These are phyloP conservation scores for Saccharata proteae DNA, from an alignment of 2,329 filamentous ascomycete genomes.

Conservation along the genomic window DNA sequence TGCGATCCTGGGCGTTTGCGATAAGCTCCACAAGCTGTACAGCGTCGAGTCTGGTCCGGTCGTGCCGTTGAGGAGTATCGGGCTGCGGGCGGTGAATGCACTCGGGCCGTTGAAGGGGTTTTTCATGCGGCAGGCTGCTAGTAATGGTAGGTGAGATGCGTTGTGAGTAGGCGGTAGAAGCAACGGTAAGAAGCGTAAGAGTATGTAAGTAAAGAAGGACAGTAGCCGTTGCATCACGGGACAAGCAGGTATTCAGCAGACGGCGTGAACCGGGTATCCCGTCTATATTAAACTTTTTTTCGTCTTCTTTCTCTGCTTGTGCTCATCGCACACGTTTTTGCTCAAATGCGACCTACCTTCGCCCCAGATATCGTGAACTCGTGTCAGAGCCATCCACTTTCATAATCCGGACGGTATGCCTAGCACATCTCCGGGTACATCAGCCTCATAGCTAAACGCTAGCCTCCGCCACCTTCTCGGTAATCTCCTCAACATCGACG, in stretches of 20 bases:
- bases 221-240: no score
- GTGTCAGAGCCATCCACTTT: no score
- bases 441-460: constrained; percentile 4
- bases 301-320: not conserved
- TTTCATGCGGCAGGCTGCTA: constrained; percentile 61
- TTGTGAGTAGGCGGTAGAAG: no score
- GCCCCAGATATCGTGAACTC: no score
- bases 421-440: no score
- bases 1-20: constrained; percentile 63
- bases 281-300: not conserved
- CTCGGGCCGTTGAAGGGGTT: constrained; percentile 67
- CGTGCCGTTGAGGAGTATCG: constrained; percentile 66
- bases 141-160: constrained; percentile 15
- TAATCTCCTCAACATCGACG: constrained; percentile 16
- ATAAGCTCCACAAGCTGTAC: constrained; percentile 89
- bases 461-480: constrained; percentile 9
- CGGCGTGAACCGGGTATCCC: no score
- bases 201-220: no score
- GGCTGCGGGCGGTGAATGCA: constrained; percentile 63
- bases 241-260: no score
- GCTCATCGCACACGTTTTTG: not conserved
- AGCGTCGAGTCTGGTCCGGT: constrained; percentile 68
- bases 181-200: no score
- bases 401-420: no score
- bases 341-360: no score